Percentiles rank a stretch among this genome's conserved stretches.
Evolutionary conservation across 768 basidiomycete genomes (phyloP).

Genomic region (Termitomyces bulborhizus): DNA sequence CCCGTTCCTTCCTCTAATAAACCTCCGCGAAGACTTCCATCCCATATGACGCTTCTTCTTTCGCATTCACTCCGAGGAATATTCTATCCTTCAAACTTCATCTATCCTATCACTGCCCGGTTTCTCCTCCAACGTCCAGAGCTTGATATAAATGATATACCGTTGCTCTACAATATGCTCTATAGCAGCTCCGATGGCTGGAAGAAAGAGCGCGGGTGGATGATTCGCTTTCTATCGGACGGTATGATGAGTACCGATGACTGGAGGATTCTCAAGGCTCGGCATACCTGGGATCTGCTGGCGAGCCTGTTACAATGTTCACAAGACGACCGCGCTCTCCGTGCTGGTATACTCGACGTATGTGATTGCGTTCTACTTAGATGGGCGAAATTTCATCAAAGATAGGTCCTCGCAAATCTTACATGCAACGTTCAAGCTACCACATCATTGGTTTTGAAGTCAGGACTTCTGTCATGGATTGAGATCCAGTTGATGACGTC

Average conservation of each 20-base stretch:
- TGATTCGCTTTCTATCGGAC: slow-evolving; percentile 75
- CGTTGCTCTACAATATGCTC: slow-evolving; percentile 85
- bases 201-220: slow-evolving; percentile 89
- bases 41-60: slow-evolving; percentile 75
- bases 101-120: slow-evolving; percentile 79
- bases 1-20: slow-evolving; percentile 33
- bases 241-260: slow-evolving; percentile 72
- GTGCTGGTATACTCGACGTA: slow-evolving; percentile 65
- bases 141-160: slow-evolving; percentile 78
- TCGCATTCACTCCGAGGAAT: slow-evolving; percentile 76
- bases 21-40: slow-evolving; percentile 55
- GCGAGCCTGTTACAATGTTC: slow-evolving; percentile 77
- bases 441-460: slow-evolving; percentile 64
- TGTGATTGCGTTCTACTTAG: slow-evolving; percentile 11
- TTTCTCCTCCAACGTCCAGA: slow-evolving; percentile 88
- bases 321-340: slow-evolving; percentile 41
- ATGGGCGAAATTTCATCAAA: no score
- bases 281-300: slow-evolving; percentile 86
- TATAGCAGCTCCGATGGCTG: slow-evolving; percentile 77
- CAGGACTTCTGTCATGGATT: slow-evolving; percentile 75
- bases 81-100: slow-evolving; percentile 83
- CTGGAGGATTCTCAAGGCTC: slow-evolving; percentile 73
- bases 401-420: slow-evolving; percentile 67
- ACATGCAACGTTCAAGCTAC: slow-evolving; percentile 66
- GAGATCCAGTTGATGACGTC: slow-evolving; percentile 55